Evolutionary conservation across 2,329 filamentous ascomycete genomes (phyloP).

Genomic region (Domatiomyces globalis): DNA sequence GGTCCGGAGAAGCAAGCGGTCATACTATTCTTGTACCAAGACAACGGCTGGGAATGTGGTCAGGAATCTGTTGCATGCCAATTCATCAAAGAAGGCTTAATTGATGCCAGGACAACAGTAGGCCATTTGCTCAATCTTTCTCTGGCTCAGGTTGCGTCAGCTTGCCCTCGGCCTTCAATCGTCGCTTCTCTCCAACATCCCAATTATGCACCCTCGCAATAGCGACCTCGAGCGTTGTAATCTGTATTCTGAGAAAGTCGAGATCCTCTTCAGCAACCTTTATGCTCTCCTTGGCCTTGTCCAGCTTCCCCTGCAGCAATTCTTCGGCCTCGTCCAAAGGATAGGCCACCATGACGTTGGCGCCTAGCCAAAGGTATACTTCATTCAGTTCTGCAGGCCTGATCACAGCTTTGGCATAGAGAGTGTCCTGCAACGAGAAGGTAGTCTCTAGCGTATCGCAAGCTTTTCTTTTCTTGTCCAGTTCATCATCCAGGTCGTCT

Average conservation of each 20-base stretch:
- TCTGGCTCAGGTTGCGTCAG: constrained; percentile 29
- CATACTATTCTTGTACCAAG: background rate
- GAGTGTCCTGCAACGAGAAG: constrained; percentile 91
- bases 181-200: constrained; percentile 91
- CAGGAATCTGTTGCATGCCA: background rate
- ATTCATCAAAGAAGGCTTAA: background rate
- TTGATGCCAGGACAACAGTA: background rate
- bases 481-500: constrained; percentile 6
- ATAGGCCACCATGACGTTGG: constrained; percentile 96
- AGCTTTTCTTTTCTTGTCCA: constrained; percentile 18
- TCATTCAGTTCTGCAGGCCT: constrained; percentile 59
- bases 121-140: constrained; percentile 6
- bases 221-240: constrained; percentile 94
- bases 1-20: too few relatives aligned
- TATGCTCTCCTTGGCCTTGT: constrained; percentile 64
- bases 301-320: constrained; percentile 62
- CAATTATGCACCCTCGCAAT: constrained; percentile 98
- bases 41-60: too few relatives aligned
- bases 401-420: constrained; percentile 78
- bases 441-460: constrained; percentile 54
- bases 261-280: constrained; percentile 90
- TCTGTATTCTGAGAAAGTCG: constrained; percentile 90
- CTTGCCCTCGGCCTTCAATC: constrained; percentile 50
- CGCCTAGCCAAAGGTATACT: constrained; percentile 95
- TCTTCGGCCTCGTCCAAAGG: constrained; percentile 74